Percentiles rank a stretch among this genome's conserved stretches.
phyloP scores from a whole-genome alignment of 139 green algal species.

The Tetraselmis striata region DNA sequence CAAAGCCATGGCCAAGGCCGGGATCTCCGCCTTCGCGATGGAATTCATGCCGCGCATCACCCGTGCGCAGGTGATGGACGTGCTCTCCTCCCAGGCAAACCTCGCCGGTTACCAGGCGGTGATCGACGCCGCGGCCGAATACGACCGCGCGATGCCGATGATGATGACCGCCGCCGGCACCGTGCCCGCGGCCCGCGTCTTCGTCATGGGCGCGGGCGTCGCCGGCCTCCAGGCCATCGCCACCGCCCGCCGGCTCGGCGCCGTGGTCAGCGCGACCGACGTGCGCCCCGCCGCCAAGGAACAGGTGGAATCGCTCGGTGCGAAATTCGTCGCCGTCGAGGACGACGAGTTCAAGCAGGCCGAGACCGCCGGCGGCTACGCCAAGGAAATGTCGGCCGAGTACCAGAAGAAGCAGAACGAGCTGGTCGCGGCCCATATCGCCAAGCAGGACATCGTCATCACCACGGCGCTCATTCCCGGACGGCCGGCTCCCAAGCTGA shows the following conservation, averaged over 20 bases:
- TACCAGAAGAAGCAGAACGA: constrained; percentile 59
- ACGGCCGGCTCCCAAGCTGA: constrained; percentile 75
- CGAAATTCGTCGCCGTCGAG: constrained; percentile 24
- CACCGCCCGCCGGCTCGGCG: constrained; percentile 5
- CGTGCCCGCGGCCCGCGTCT: constrained; percentile 64
- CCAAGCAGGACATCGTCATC: constrained; percentile 89
- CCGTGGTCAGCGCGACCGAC: neutral
- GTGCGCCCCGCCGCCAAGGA: neutral
- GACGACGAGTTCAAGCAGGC: constrained; percentile 25
- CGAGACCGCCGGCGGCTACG: constrained; percentile 26
- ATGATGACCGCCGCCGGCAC: constrained; percentile 85
- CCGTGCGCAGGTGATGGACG: constrained; percentile 77
- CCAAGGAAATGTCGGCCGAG: constrained; percentile 28
- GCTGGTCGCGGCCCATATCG: constrained; percentile 61
- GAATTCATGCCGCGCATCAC: too few relatives aligned
- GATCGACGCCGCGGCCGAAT: constrained; percentile 68
- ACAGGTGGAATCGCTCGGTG: neutral
- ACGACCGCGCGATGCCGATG: constrained; percentile 77
- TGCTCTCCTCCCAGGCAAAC: constrained; percentile 77
- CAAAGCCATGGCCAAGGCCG: neutral
- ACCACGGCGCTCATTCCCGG: constrained; percentile 62
- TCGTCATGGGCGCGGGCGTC: constrained; percentile 17
- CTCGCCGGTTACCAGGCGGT: constrained; percentile 72
- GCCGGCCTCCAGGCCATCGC: constrained; percentile 10
- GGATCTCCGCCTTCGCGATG: too few relatives aligned